Percentiles rank a stretch among this genome's conserved stretches.
phyloP scores from a whole-genome alignment of 2,329 filamentous ascomycete species.

The Dactylonectria macrodidyma region DNA sequence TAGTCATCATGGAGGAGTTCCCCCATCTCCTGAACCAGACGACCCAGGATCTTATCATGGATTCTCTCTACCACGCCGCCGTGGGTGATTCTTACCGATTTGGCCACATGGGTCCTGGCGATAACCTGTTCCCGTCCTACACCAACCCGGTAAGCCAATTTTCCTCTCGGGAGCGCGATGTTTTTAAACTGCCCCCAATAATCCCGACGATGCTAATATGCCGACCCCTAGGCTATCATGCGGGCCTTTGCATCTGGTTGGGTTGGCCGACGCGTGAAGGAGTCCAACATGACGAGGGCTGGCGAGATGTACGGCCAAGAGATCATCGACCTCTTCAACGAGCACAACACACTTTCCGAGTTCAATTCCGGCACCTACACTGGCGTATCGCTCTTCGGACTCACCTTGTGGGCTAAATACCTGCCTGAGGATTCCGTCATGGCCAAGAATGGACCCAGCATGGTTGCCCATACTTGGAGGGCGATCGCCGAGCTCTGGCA shows the following conservation, averaged over 20 bases:
- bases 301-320: constrained; percentile 71
- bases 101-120: constrained; percentile 66
- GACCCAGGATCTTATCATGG: constrained; percentile 62
- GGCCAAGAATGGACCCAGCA: constrained; percentile 63
- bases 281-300: constrained; percentile 71
- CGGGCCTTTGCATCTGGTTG: constrained; percentile 73
- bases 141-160: constrained; percentile 64
- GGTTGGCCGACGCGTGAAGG: constrained; percentile 67
- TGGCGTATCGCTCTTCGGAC: constrained; percentile 71
- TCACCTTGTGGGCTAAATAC: constrained; percentile 74
- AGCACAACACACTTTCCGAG: constrained; percentile 71
- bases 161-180: too few species aligned
- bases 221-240: constrained; percentile 63
- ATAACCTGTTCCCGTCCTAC: constrained; percentile 75
- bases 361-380: constrained; percentile 76
- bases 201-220: neutral
- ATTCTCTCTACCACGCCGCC: constrained; percentile 68
- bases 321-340: constrained; percentile 70
- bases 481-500: constrained; percentile 69
- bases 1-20: constrained; percentile 73
- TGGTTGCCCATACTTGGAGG: constrained; percentile 69
- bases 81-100: constrained; percentile 74
- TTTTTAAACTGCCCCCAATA: too few species aligned
- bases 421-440: constrained; percentile 68
- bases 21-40: constrained; percentile 58